Conservation (phyloP, 306 rosid genomes). For the Cucumis cinereus region DNA sequence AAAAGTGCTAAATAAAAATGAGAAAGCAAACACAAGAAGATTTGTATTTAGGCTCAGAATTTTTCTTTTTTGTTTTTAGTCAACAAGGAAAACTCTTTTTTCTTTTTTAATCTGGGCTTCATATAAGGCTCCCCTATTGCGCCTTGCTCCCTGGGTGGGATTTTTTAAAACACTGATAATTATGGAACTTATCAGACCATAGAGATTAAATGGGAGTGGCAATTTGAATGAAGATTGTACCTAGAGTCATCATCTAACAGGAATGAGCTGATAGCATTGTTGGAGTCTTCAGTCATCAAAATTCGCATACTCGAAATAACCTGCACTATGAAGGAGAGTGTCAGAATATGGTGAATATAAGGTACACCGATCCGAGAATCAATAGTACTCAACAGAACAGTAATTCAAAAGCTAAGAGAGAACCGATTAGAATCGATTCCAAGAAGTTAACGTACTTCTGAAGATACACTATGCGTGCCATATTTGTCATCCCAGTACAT, state of each 20-base stretch:
- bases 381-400: neutral
- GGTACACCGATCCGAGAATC: constrained; percentile 10
- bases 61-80: no score
- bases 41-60: no score
- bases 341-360: neutral
- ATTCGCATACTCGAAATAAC: constrained; percentile 83
- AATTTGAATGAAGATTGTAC: constrained; percentile 20
- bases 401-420: constrained; percentile 3
- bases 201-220: neutral
- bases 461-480: constrained; percentile 94
- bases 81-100: no score
- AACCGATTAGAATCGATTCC: neutral
- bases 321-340: constrained; percentile 23
- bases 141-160: no score
- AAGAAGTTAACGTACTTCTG: constrained; percentile 51
- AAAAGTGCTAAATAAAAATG: no score
- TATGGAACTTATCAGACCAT: neutral
- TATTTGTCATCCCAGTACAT: constrained; percentile 99
- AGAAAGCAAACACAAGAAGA: no score
- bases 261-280: constrained; percentile 89
- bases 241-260: constrained; percentile 96
- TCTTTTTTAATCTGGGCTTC: no score
- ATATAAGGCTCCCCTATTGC: no score
- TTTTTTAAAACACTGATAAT: no score
- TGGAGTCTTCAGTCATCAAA: constrained; percentile 90